Conservation (phyloP, 495 filamentous ascomycete species). For the Bacidia gigantensis region DNA sequence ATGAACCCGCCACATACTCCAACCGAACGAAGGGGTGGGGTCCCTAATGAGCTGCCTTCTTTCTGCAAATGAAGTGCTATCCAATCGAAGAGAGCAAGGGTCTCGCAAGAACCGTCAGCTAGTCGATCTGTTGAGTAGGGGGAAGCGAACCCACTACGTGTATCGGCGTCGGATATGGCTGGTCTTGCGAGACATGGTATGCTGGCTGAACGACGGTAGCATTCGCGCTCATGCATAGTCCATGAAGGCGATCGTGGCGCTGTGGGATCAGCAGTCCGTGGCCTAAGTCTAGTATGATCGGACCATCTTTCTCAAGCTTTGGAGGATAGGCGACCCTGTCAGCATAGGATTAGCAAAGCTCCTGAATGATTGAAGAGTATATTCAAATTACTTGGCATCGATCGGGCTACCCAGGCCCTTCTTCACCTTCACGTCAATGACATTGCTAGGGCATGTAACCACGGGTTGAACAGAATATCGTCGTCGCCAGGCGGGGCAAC, state of each 20-base stretch:
- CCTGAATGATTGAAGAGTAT: neutral
- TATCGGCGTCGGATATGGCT: conserved; percentile 26
- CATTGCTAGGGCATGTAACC: neutral
- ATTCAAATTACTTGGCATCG: neutral
- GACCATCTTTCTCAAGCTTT: conserved; percentile 4
- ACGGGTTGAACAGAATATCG: neutral
- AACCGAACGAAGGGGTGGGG: conserved; percentile 20
- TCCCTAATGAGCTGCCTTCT: neutral
- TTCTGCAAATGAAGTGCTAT: conserved; percentile 22
- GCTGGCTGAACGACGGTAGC: conserved; percentile 24
- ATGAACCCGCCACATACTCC: conserved; percentile 39
- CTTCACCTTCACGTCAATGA: neutral
- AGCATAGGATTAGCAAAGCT: neutral
- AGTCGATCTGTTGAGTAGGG: neutral
- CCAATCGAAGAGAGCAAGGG: conserved; percentile 32
- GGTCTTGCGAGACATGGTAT: conserved; percentile 20
- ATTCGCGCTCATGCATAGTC: conserved; percentile 16
- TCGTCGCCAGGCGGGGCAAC: neutral
- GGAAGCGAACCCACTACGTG: conserved; percentile 20
- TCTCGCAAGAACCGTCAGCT: neutral
- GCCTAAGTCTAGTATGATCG: conserved; percentile 26
- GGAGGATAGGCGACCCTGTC: conserved; percentile 9
- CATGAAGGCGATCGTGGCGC: conserved; percentile 8
- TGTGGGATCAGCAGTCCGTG: conserved; percentile 10
- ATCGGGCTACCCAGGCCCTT: neutral